Conservation (phyloP, 148 eudicot genomes). For the Rhododendron molle region DNA sequence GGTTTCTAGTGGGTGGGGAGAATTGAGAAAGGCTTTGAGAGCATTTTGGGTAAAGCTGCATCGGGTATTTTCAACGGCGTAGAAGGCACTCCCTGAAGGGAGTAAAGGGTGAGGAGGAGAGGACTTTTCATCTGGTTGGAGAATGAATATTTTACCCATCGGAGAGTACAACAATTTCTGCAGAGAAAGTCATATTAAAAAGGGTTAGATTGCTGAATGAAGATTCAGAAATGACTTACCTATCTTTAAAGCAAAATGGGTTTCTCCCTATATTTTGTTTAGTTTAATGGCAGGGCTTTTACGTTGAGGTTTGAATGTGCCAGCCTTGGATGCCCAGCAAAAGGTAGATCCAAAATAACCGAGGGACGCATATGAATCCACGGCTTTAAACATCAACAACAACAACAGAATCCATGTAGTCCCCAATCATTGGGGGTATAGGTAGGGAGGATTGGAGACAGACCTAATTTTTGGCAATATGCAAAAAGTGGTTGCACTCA, state of each 20-base stretch:
- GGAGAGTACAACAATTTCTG: slow-evolving; percentile 78
- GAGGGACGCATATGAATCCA: not conserved
- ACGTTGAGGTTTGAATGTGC: not conserved
- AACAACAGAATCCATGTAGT: too few relatives aligned
- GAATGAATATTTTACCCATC: slow-evolving; percentile 66
- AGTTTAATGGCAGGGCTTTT: not conserved
- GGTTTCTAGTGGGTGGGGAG: slow-evolving; percentile 74
- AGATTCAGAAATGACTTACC: not conserved
- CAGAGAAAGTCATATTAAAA: slow-evolving; percentile 8
- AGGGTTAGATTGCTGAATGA: not conserved
- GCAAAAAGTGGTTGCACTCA: too few relatives aligned
- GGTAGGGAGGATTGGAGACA: too few relatives aligned
- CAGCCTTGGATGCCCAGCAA: not conserved
- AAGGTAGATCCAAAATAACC: not conserved
- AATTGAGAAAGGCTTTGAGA: slow-evolving; percentile 52
- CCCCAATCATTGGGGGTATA: too few relatives aligned
- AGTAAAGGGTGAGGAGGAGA: slow-evolving; percentile 77
- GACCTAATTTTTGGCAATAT: too few relatives aligned
- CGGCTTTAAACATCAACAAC: not conserved
- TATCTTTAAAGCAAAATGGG: not conserved
- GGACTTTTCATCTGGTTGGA: slow-evolving; percentile 59
- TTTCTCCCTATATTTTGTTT: not conserved
- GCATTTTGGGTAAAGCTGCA: slow-evolving; percentile 30
- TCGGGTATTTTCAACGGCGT: slow-evolving; percentile 38
- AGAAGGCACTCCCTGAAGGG: slow-evolving; percentile 59